phyloP scores from a whole-genome alignment of 1,284 basidiomycete species.

The Puccinia coronata region DNA sequence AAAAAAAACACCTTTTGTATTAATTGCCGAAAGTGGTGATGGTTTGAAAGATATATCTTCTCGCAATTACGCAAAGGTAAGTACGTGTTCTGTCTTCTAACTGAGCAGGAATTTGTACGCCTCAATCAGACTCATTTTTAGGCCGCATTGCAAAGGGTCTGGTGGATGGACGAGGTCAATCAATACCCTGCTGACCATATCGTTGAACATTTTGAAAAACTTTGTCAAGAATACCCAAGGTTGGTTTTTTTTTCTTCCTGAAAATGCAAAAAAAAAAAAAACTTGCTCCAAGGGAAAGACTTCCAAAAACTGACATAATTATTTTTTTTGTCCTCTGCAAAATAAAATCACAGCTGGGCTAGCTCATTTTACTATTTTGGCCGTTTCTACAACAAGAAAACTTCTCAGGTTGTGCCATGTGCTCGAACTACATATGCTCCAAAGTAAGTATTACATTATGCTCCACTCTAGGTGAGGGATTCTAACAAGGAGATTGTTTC shows the following conservation, averaged over 20 bases:
- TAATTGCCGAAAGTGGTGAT: conserved; percentile 46
- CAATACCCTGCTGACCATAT: conserved; percentile 72
- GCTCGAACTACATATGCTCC: conserved; percentile 14
- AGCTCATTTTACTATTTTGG: conserved; percentile 82
- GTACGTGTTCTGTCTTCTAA: conserved; percentile 22
- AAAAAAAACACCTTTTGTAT: conserved; percentile 52
- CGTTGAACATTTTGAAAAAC: conserved; percentile 66
- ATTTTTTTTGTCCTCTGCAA: not conserved
- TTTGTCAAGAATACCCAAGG: conserved; percentile 65
- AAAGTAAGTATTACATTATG: not conserved
- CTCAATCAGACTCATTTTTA: conserved; percentile 58
- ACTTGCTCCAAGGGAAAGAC: too few relatives aligned
- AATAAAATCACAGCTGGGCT: conserved; percentile 68
- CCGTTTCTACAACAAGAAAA: conserved; percentile 72
- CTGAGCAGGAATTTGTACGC: not conserved
- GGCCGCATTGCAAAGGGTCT: conserved; percentile 82
- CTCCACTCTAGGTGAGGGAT: too few relatives aligned
- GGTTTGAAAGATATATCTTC: conserved; percentile 53
- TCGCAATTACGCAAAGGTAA: conserved; percentile 68
- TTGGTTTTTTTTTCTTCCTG: conserved; percentile 61
- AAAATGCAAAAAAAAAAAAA: not conserved
- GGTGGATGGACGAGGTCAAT: conserved; percentile 89
- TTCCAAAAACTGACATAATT: not conserved
- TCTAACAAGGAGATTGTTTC: too few relatives aligned
- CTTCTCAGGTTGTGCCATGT: conserved; percentile 24